Conservation (phyloP, 2,329 filamentous ascomycete species). For the Dendryphion nanum region DNA sequence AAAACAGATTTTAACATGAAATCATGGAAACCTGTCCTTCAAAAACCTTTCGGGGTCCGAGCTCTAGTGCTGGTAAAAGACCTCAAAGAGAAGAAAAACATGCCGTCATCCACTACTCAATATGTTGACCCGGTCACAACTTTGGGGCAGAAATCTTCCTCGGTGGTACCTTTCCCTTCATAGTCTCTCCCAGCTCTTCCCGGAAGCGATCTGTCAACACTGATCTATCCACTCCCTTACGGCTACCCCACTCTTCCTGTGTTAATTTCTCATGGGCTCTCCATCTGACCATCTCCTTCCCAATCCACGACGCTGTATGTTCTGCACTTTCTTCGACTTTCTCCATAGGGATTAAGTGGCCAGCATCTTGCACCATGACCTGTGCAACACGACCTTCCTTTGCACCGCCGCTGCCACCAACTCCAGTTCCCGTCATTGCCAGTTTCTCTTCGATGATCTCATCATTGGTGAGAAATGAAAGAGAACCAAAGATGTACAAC, state of each 20-base stretch:
- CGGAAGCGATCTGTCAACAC: constrained; percentile 26
- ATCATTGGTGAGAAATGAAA: constrained; percentile 55
- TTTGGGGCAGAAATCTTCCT: not conserved
- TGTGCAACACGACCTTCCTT: constrained; percentile 66
- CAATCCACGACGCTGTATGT: constrained; percentile 40
- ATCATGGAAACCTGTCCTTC: too few relatives aligned
- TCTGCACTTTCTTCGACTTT: constrained; percentile 65
- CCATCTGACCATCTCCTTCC: constrained; percentile 39
- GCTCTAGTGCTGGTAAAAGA: too few relatives aligned
- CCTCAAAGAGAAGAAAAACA: too few relatives aligned
- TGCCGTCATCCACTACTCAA: too few relatives aligned
- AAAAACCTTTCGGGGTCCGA: too few relatives aligned
- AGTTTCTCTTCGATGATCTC: constrained; percentile 59
- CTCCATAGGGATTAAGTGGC: constrained; percentile 86
- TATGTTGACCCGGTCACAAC: too few relatives aligned
- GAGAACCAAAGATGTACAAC: constrained; percentile 67
- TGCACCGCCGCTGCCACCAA: constrained; percentile 66
- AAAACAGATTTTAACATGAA: too few relatives aligned
- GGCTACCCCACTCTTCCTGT: constrained; percentile 29
- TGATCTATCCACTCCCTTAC: constrained; percentile 28
- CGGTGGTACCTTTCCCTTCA: not conserved
- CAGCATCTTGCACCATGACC: constrained; percentile 62
- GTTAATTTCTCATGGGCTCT: constrained; percentile 30
- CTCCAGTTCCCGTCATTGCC: constrained; percentile 60
- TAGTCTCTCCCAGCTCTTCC: constrained; percentile 22